Conservation (phyloP, 176 grass and related monocot genomes). For the Avena eriantha region DNA sequence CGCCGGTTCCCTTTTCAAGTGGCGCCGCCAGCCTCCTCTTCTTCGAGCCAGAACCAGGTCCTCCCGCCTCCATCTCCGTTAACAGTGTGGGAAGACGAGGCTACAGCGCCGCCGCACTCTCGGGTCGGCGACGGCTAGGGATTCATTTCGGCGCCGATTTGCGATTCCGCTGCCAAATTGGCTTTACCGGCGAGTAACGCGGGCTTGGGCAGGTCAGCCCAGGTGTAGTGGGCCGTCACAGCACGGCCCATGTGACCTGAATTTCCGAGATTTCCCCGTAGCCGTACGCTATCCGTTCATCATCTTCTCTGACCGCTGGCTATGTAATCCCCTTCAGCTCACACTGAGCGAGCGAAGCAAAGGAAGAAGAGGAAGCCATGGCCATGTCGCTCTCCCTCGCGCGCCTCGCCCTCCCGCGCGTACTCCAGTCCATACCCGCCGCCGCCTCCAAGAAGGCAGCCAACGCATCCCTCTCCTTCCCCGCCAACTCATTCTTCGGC, state of each 20-base stretch:
- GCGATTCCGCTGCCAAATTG: neutral
- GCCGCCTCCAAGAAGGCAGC: slow-evolving; percentile 10
- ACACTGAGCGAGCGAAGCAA: neutral
- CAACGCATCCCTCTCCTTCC: slow-evolving; percentile 37
- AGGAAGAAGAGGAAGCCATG: slow-evolving; percentile 37
- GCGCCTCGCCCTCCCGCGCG: slow-evolving; percentile 33
- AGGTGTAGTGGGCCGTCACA: neutral
- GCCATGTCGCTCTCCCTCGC: slow-evolving; percentile 66
- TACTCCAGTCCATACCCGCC: slow-evolving; percentile 5
- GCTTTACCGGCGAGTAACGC: neutral
- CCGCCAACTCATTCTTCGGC: slow-evolving; percentile 62
- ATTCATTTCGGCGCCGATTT: neutral
- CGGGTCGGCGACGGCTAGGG: neutral
- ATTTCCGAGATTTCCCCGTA: neutral
- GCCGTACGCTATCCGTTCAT: slow-evolving; percentile 17
- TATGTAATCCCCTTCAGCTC: slow-evolving; percentile 39
- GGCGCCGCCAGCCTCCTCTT: neutral
- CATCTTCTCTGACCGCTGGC: neutral
- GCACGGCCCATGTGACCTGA: neutral
- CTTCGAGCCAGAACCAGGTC: neutral
- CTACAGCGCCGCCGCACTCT: neutral
- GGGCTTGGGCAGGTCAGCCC: neutral
- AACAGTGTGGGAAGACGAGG: neutral
- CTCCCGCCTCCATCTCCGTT: neutral
- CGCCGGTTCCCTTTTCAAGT: neutral